These are phyloP conservation scores for Vigna radiata DNA, from an alignment of 306 rosid species.

Conservation along the genomic window DNA sequence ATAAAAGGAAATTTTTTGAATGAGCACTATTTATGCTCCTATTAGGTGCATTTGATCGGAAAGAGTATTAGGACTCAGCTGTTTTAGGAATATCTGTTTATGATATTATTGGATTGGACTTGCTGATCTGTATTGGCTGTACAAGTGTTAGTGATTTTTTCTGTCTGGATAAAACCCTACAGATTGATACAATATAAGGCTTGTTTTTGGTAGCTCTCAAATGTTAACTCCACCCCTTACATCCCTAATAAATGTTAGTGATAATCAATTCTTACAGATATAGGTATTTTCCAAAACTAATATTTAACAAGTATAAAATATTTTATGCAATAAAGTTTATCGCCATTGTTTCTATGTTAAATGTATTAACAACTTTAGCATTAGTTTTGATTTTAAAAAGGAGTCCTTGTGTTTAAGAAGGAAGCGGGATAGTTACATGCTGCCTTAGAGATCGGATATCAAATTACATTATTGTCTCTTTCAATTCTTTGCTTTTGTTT, in stretches of 20 bases:
- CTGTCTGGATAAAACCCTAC: neutral
- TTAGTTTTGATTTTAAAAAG: constrained; percentile 3
- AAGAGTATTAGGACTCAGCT: neutral
- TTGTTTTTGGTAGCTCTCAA: neutral
- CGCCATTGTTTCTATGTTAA: neutral
- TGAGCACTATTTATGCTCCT: constrained; percentile 10
- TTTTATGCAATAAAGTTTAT: constrained; percentile 3
- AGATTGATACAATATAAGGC: neutral
- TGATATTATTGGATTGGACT: neutral
- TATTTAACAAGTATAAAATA: neutral
- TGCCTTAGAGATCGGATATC: constrained; percentile 28
- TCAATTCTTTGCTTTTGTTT: constrained; percentile 4
- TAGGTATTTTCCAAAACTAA: neutral
- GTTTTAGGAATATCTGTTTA: neutral
- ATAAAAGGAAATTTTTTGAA: neutral
- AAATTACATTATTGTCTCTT: constrained; percentile 20
- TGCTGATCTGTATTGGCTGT: neutral
- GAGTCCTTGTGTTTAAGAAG: constrained; percentile 17
- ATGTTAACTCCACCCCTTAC: neutral
- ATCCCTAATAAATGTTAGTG: neutral
- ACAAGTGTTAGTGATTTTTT: neutral
- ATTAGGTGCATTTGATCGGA: constrained; percentile 28
- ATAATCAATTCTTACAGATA: neutral
- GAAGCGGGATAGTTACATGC: constrained; percentile 10
- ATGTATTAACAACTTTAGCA: constrained; percentile 3